Base-by-base conservation (phyloP, 148 eudicot genomes). In the Agrostemma githago region DNA sequence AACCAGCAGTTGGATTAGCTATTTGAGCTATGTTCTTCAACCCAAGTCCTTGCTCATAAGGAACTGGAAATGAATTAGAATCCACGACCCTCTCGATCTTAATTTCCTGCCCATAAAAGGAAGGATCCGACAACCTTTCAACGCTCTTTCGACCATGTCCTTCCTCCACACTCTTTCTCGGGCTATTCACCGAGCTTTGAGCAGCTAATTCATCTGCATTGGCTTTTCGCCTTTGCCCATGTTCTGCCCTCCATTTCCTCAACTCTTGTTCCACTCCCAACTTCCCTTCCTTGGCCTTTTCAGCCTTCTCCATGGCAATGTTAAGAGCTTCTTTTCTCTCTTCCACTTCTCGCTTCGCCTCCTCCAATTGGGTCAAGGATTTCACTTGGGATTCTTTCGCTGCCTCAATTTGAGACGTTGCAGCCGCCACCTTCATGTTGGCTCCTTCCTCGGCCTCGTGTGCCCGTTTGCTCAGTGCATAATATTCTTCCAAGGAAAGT, bases 401-500 rank as follows among this genome's bases (percentile, higher is more conserved):
- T 48, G 79, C 82, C 68, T 89, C 97, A 16, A 95, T 85, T 75
- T 84, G 85, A 6, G 90, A 75, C 67, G 90, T 71, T 43, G 96
- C 97, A 4, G 80, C 83, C 17, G 84, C 79, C 71, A 95, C 87
- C 73, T 90, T 85, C 71, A 16, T 44, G 77, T 86, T 92, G 12
- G 94, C 94, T 78, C 79, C 77, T 79, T 90, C 99, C 77, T 95
- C 97, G 0, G 97, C 97, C 20, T 92, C 90, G 37, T 92, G 97
- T 46, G 97, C 93, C 58, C 40, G 77, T 83, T 92, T 95, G 78
- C 92, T 95, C 34, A 95, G 86, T 62, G 85, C 91, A 58, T 92
- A 89, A 70, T 95, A 95, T 71, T 95, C 97, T 79, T 95, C 99
- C 19, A 92, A 70, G 68, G 97, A 81, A 59, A 95, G 90, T 6